Base-by-base conservation (phyloP, 495 filamentous ascomycete species). In the Sporormia fimetaria region DNA sequence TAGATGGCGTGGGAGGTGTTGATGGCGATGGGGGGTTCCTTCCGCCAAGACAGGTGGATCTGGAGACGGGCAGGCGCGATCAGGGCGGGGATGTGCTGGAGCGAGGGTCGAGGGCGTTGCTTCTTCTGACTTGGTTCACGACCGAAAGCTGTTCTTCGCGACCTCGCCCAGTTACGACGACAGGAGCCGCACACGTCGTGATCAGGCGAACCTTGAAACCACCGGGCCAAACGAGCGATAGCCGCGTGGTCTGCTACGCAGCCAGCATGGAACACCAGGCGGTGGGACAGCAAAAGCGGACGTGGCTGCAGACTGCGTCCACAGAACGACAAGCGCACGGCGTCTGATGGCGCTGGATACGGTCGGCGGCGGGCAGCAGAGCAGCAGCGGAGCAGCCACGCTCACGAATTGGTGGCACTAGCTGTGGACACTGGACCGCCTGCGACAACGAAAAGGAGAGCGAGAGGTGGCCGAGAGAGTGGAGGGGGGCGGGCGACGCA, bases 181-280 rank as follows among this genome's bases (percentile, higher is more conserved):
- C n/a, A n/a, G n/a, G n/a, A n/a, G n/a, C n/a, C n/a, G n/a, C n/a
- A n/a, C n/a, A n/a, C n/a, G n/a, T n/a, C n/a, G n/a, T n/a, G n/a
- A n/a, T n/a, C n/a, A n/a, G n/a, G n/a, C n/a, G n/a, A n/a, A n/a
- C n/a, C n/a, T n/a, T n/a, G n/a, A n/a, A n/a, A 42, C 42, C 35
- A 24, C 32, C 44, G 45, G 45, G 44, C 34, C 45, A 48, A 42
- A 49, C 12, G 40, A 42, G 37, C 37, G 51, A 54, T 40, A 42
- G 36, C 40, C 40, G 41, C 30, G 45, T 38, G 25, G 31, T 37
- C 20, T 10, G 24, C 37, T 26, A 32, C 35, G 10, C 12, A 15
- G 27, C 23, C 32, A 49, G 45, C 45, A 46, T 39, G 12, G 21
- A 43, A 16, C 16, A 33, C 32, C 16, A 37, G 26, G 24, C 16